Conservation (phyloP, 192 early-diverging fungal species). For the Coemansia sp. region DNA sequence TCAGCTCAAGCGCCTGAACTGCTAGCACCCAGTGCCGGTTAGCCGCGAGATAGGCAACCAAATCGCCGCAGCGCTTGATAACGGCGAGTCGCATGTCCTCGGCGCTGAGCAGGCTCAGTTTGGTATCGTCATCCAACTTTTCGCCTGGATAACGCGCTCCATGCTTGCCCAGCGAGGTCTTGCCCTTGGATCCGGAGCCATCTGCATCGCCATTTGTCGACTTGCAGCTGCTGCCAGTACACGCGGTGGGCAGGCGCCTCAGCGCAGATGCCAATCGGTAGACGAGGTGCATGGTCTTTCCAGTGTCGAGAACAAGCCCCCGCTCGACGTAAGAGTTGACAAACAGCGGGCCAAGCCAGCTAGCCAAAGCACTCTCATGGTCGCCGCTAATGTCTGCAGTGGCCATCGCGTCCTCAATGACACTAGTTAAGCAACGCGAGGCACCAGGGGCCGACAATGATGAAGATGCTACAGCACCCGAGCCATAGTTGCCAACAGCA, state of each 20-base stretch:
- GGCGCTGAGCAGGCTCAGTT: conserved; percentile 5
- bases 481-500: neutral
- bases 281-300: conserved; percentile 56
- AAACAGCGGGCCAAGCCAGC: conserved; percentile 57
- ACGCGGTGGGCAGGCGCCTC: conserved; percentile 25
- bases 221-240: neutral
- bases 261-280: conserved; percentile 36
- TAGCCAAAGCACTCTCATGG: conserved; percentile 11
- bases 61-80: conserved; percentile 27
- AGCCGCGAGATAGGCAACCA: conserved; percentile 31
- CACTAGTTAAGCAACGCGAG: neutral
- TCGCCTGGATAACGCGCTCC: neutral
- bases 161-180: neutral
- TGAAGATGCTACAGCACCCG: neutral
- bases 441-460: neutral
- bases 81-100: conserved; percentile 30
- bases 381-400: conserved; percentile 3
- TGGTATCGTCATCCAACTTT: conserved; percentile 9
- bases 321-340: conserved; percentile 60
- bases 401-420: conserved; percentile 10
- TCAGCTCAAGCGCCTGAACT: conserved; percentile 34
- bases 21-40: conserved; percentile 53
- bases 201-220: conserved; percentile 1
- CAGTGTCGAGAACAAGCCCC: conserved; percentile 66
- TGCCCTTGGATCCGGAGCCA: conserved; percentile 13